These are phyloP conservation scores for Abelmoschus esculentus DNA, from an alignment of 345 rosid species.

Conservation along the genomic window DNA sequence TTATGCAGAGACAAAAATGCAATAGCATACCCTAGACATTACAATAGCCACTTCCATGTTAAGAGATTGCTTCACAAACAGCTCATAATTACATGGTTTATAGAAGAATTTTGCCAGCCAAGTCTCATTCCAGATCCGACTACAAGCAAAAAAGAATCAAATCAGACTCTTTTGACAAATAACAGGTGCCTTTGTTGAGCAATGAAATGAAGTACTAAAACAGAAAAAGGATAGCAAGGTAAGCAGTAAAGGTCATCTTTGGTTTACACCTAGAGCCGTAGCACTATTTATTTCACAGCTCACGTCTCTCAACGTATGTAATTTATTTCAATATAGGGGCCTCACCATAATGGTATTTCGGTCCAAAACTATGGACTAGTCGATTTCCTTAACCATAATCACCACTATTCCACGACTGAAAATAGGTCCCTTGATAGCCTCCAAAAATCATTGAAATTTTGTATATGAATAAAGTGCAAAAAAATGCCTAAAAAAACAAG, in stretches of 20 bases:
- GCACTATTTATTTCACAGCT: not conserved
- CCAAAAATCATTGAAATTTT: not conserved
- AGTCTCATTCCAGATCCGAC: constrained; percentile 96
- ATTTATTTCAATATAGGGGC: not conserved
- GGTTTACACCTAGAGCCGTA: not conserved
- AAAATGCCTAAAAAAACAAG: not conserved
- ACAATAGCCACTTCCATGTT: constrained; percentile 96
- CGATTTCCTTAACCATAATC: not conserved
- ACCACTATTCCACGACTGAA: not conserved
- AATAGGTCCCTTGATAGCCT: not conserved
- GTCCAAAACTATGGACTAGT: not conserved
- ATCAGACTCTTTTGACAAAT: not conserved
- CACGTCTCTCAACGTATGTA: not conserved
- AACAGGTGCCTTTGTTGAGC: not conserved
- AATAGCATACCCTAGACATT: constrained; percentile 70
- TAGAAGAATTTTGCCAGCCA: constrained; percentile 87
- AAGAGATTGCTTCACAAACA: constrained; percentile 92
- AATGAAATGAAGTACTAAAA: not conserved
- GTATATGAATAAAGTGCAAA: not conserved
- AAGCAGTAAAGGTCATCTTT: not conserved
- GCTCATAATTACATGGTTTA: constrained; percentile 86
- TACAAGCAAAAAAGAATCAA: constrained; percentile 8
- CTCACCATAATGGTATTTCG: not conserved
- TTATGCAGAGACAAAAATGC: not conserved
- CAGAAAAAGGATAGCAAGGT: too few species aligned